A percentile compares a stretch with the other conserved stretches of the same genome.
These are phyloP conservation scores for Cordyceps cateniannulata DNA, from an alignment of 2,329 filamentous ascomycete species.

Conservation along the genomic window DNA sequence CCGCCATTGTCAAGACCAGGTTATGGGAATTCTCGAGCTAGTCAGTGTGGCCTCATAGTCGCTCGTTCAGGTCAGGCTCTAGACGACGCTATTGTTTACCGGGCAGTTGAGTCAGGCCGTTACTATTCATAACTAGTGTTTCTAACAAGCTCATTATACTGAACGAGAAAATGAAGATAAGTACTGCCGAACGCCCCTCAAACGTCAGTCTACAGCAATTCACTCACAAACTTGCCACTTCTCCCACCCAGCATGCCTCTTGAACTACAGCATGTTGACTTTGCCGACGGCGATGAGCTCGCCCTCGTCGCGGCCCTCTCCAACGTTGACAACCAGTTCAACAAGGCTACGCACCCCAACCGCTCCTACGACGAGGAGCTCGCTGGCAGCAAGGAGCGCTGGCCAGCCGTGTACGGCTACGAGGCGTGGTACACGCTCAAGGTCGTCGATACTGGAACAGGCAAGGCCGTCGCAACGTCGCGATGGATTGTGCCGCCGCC, in stretches of 20 bases:
- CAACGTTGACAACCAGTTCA: not conserved
- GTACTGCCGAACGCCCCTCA: not conserved
- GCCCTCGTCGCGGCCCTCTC: not conserved
- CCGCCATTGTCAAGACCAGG: not conserved
- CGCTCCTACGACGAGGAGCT: not conserved
- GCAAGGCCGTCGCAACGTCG: not conserved
- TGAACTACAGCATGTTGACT: constrained; percentile 2
- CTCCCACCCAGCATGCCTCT: not conserved
- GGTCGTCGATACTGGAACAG: constrained; percentile 1
- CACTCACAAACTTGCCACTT: not conserved
- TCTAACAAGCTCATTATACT: too few relatives aligned
- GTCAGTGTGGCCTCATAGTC: not conserved
- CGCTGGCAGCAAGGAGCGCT: constrained; percentile 5
- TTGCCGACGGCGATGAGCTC: constrained; percentile 9
- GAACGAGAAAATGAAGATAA: not conserved
- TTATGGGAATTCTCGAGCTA: not conserved
- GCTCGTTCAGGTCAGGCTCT: not conserved
- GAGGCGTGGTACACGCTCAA: constrained; percentile 2
- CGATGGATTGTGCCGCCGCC: not conserved
- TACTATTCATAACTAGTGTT: not conserved
- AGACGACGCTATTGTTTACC: not conserved
- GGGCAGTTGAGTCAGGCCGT: not conserved
- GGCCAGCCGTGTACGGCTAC: constrained; percentile 8
- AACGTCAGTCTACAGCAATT: not conserved
- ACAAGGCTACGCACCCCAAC: not conserved